Conservation (phyloP, 2,329 filamentous ascomycete genomes). For the Fusarium falciforme region DNA sequence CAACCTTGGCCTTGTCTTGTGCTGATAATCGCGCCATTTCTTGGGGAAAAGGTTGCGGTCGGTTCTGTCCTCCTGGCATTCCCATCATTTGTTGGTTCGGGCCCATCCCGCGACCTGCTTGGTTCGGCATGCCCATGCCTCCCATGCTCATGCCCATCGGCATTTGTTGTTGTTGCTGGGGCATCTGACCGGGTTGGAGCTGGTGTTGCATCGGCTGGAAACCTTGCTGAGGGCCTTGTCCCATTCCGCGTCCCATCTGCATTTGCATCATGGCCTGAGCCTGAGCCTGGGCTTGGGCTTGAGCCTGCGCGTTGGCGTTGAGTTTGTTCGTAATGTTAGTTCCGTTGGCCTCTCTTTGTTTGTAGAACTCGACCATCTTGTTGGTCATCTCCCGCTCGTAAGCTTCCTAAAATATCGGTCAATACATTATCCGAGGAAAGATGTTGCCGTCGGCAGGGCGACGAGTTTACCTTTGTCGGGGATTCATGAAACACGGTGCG, state of each 20-base stretch:
- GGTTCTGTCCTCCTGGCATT: constrained; percentile 52
- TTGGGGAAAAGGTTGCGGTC: constrained; percentile 44
- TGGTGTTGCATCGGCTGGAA: constrained; percentile 70
- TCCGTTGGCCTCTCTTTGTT: constrained; percentile 63
- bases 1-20: constrained; percentile 58
- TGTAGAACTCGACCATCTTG: constrained; percentile 62
- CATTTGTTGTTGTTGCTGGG: constrained; percentile 54
- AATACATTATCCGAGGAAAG: constrained; percentile 18
- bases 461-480: constrained; percentile 57
- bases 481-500: constrained; percentile 59
- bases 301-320: constrained; percentile 57
- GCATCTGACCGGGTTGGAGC: constrained; percentile 66
- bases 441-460: neutral
- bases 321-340: constrained; percentile 62
- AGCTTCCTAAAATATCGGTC: constrained; percentile 51
- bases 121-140: constrained; percentile 49
- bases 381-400: constrained; percentile 62
- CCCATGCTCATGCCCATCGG: constrained; percentile 44
- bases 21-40: constrained; percentile 55
- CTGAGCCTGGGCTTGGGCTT: constrained; percentile 54
- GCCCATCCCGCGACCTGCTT: constrained; percentile 55
- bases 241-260: constrained; percentile 64
- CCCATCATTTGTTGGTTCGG: constrained; percentile 55
- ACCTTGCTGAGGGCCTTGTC: constrained; percentile 62
- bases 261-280: constrained; percentile 64